Base-by-base conservation (phyloP, 257 asterid genomes). In the Penstemon eatonii region DNA sequence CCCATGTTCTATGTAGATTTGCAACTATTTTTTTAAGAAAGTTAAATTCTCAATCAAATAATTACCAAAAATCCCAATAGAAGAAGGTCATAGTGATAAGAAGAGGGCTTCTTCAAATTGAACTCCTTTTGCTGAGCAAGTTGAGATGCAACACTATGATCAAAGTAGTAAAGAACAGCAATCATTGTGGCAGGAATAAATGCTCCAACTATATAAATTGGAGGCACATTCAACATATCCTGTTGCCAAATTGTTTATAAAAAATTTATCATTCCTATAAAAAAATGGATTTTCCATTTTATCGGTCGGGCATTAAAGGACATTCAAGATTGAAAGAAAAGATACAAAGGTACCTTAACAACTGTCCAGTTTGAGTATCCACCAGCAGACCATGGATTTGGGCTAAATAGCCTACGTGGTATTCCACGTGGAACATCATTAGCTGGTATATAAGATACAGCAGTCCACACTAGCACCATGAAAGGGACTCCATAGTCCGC, bases 331-430 rank as follows among this genome's bases (percentile, higher is more conserved):
- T 11, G 11, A 36, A 44, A 7, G 33, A 53, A 65, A 38, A 56
- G 51, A 60, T 4, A 57, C 11, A 13, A 68, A 69, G 58, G 67
- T 78, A 92, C 99, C 99, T 94, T 91, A 54, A 86, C 79, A 43
- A 94, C 97, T 3, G 99, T 90, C 99, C 99, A 94, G 63, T 94
- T 91, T 66, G 87, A 74, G 79, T 85, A 91, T 45, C 97, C 97
- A 67, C 99, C 99, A 39, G 90, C 71, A n/a, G 97, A 89, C 99
- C 99, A 94, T 60, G 97, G 99, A 76, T 89, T 87, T 50, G 99
- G 99, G 85, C 99, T 94, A 76, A 85, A 75, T n/a, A 94, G 96
- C 19, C 99, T 85, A 53, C 99, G 72, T 1, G 97, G 97, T 38
- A 91, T 86, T 58, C 96, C 96, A 45, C 5, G 71, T n/a, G 99